Evolutionary conservation across 331 rosid genomes (phyloP).

Genomic region (Rhamnella rubrinervis): DNA sequence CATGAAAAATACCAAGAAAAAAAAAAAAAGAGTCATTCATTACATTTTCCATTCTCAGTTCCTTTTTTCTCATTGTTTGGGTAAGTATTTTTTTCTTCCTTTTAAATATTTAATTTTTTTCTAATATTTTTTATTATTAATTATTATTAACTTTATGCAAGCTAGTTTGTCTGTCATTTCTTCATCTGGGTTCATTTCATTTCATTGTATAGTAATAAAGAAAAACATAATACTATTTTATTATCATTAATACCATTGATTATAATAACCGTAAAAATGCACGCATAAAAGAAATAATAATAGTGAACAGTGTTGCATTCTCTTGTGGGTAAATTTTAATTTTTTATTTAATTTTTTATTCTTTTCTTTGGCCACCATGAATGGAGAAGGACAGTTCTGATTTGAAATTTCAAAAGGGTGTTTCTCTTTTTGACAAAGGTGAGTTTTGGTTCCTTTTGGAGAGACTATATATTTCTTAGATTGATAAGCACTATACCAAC

Average conservation of each 20-base stretch:
- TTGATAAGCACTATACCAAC: slow-evolving; percentile 12
- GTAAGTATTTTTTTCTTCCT: slow-evolving; percentile 26
- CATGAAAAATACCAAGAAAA: slow-evolving; percentile 31
- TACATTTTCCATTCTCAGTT: slow-evolving; percentile 27
- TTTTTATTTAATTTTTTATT: background rate
- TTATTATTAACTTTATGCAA: slow-evolving; percentile 5
- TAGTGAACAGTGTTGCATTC: slow-evolving; percentile 24
- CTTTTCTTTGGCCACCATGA: slow-evolving; percentile 18
- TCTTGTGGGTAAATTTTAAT: slow-evolving; percentile 17
- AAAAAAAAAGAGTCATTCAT: slow-evolving; percentile 21
- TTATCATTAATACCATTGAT: no score
- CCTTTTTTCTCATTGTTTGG: slow-evolving; percentile 28
- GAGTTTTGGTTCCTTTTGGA: background rate
- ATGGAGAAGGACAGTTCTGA: slow-evolving; percentile 19
- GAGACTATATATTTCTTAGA: background rate
- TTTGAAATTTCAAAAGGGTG: slow-evolving; percentile 4
- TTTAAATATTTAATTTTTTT: slow-evolving; percentile 8
- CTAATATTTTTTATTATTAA: slow-evolving; percentile 1
- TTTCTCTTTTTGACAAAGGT: slow-evolving; percentile 17
- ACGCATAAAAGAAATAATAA: slow-evolving; percentile 3
- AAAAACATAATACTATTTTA: background rate
- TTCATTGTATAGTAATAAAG: background rate
- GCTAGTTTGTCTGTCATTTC: slow-evolving; percentile 29
- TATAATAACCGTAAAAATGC: background rate
- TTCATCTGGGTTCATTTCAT: slow-evolving; percentile 45